Percentiles rank a stretch among this genome's conserved stretches.
These are phyloP conservation scores for Thraustochytrium sp. DNA, from an alignment of 352 stramenopile genomes.

Conservation along the genomic window DNA sequence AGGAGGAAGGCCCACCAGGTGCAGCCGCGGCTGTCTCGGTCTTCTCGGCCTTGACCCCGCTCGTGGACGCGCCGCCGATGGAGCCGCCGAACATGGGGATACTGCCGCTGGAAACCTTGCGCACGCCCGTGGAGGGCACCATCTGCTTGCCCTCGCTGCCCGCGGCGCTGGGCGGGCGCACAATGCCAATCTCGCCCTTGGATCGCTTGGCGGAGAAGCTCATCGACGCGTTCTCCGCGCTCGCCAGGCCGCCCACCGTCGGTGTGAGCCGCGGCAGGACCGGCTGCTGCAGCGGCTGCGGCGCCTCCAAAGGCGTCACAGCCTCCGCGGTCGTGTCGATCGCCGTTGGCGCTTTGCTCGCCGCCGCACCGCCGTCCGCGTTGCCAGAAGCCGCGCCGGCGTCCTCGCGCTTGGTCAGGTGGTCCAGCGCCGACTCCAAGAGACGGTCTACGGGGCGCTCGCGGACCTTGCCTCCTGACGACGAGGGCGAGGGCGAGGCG, in stretches of 20 bases:
- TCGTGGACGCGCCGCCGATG: too few species aligned
- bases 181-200: slow-evolving; percentile 14
- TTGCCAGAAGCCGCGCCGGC: neutral
- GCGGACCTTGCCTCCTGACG: neutral
- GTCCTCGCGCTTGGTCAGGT: neutral
- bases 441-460: neutral
- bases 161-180: neutral
- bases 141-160: too few species aligned
- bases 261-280: neutral
- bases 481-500: too few species aligned
- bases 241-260: neutral
- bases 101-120: too few species aligned
- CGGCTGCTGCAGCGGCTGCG: too few species aligned
- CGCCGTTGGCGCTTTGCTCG: neutral
- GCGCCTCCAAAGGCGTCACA: too few species aligned
- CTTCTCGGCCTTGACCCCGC: neutral
- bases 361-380: neutral
- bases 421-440: neutral
- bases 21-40: neutral
- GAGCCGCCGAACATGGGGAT: too few species aligned
- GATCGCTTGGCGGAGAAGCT: neutral
- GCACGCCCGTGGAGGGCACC: too few species aligned
- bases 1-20: neutral
- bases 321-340: too few species aligned
- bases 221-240: neutral